Base-by-base conservation (phyloP, 2,329 filamentous ascomycete genomes). In the Cordyceps cicadae region DNA sequence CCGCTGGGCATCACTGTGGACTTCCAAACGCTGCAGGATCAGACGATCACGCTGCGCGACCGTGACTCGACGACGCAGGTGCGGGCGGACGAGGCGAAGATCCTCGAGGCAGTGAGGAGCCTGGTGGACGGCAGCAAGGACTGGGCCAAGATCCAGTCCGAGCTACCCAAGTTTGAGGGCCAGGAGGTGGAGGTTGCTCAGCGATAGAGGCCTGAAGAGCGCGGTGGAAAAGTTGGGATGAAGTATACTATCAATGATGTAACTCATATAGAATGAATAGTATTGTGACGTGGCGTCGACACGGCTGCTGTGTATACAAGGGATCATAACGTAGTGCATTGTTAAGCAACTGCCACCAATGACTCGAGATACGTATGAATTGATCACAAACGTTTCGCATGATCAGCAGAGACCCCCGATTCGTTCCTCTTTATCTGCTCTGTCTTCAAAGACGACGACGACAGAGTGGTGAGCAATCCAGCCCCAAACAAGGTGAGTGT, bases 1-100 rank as follows among this genome's bases (percentile, higher is more conserved):
- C 91, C 93, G 8, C 87, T 97, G 65, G 93, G 92, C 71, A 87
- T 97, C 74, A 97, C 93, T 0, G 85, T 97, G 63, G 93, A 97
- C 75, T 97, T 97, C 83, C 90, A 97, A 80, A 95, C 90, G 53
- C 79, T 96, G 66, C 86, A 96, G 75, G 92, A 97, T 73, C 85
- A 85, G 71, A 89, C 88, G 8, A 84, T 95, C 70, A 97, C 93
- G 1, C 83, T 97, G 65, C 82, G 93, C 71, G 93, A 97, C 73
- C 87, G 92, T 65, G 94, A 97, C 77, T 88, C 87, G 48, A 97
- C 90, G 59, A 89, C 87, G 72, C 93, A 97, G 77, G 92, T 97
- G 62, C 88, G 94, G 63, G 90, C 89, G 12, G 86, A 85, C 64
- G 84, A 94, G 72, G 87, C 89, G 46, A 88, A 88, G 71, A 91